A percentile compares a stretch with the other conserved stretches of the same genome.
These are phyloP conservation scores for Bipolaris bicolor DNA, from an alignment of 2,329 filamentous ascomycete species.

Conservation along the genomic window DNA sequence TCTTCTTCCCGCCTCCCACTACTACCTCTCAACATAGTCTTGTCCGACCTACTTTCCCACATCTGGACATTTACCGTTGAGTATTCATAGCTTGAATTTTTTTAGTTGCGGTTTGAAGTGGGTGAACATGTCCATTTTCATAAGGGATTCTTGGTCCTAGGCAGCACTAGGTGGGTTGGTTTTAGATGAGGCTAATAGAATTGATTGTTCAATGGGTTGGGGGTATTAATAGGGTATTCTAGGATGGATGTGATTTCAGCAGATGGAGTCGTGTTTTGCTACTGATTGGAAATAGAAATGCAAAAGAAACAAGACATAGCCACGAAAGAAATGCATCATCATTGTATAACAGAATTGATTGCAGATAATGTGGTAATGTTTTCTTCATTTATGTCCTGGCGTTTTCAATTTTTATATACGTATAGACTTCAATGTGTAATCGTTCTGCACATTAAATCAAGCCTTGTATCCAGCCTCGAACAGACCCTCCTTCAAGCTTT, in stretches of 20 bases:
- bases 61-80: background rate
- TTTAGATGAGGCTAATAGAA: background rate
- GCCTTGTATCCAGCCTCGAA: constrained; percentile 71
- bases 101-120: background rate
- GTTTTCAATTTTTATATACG: background rate
- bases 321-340: constrained; percentile 7
- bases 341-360: constrained; percentile 8
- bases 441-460: constrained; percentile 1
- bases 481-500: constrained; percentile 76
- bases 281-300: background rate
- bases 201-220: background rate
- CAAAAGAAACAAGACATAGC: constrained; percentile 7
- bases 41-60: constrained; percentile 14
- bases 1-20: background rate
- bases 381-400: constrained; percentile 13
- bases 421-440: background rate
- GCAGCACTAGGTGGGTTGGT: constrained; percentile 11
- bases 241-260: too few species aligned
- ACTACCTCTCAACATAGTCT: constrained; percentile 11
- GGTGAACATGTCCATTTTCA: constrained; percentile 10
- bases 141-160: constrained; percentile 4
- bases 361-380: background rate
- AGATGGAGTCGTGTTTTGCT: background rate
- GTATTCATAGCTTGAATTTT: constrained; percentile 7
- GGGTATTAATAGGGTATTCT: background rate